phyloP scores from a whole-genome alignment of 805 yeast genomes.

The Maudiozyma turicensis region DNA sequence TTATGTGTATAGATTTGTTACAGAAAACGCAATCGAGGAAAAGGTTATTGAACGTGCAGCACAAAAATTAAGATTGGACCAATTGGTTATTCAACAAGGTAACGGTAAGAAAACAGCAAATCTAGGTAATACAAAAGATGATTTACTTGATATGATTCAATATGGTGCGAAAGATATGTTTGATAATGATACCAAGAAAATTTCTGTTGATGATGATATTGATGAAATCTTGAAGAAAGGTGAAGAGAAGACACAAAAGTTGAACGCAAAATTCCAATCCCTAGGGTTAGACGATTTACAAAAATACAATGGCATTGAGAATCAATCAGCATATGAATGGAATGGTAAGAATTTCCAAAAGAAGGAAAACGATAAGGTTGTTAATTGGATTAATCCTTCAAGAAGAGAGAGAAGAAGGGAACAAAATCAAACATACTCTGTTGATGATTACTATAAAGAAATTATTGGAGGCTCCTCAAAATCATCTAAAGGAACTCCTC shows the following conservation, averaged over 20 bases:
- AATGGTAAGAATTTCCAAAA: slow-evolving; percentile 65
- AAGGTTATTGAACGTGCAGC: slow-evolving; percentile 94
- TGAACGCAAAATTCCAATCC: slow-evolving; percentile 74
- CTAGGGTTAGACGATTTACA: slow-evolving; percentile 91
- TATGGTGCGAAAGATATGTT: slow-evolving; percentile 90
- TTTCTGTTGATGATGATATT: slow-evolving; percentile 49
- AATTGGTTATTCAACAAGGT: slow-evolving; percentile 92
- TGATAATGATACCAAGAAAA: slow-evolving; percentile 36
- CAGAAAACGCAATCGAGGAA: slow-evolving; percentile 94
- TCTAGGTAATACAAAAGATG: slow-evolving; percentile 55
- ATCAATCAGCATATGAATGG: slow-evolving; percentile 92
- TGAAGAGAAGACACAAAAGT: slow-evolving; percentile 64
- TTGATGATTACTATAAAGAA: slow-evolving; percentile 69
- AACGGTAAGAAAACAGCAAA: slow-evolving; percentile 35
- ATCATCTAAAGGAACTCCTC: slow-evolving; percentile 30
- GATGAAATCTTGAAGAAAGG: slow-evolving; percentile 76
- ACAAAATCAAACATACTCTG: slow-evolving; percentile 59
- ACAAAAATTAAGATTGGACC: slow-evolving; percentile 84
- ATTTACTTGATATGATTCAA: slow-evolving; percentile 88
- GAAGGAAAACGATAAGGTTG: slow-evolving; percentile 29
- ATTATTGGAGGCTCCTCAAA: slow-evolving; percentile 35
- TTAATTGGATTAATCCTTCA: slow-evolving; percentile 63
- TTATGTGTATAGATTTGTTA: slow-evolving; percentile 81
- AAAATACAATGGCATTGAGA: slow-evolving; percentile 63
- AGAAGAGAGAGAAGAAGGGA: slow-evolving; percentile 52